Evolutionary conservation across 148 eudicot genomes (phyloP).

Genomic region (Vaccinium myrtillus): DNA sequence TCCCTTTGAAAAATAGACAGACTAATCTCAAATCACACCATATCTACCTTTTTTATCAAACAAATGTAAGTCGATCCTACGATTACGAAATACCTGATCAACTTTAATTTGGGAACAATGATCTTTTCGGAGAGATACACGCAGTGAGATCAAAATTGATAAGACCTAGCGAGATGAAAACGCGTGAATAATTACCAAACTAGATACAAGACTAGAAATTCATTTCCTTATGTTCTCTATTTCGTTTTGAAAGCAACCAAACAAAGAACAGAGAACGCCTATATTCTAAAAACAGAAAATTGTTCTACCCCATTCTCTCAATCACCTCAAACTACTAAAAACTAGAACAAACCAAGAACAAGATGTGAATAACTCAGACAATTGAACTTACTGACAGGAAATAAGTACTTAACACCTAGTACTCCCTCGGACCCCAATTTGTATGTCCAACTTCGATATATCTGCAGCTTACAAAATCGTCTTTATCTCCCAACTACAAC

Average conservation of each 20-base stretch:
- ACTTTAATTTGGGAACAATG: neutral
- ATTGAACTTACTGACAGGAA: neutral
- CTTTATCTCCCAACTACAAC: no score
- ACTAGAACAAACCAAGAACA: no score
- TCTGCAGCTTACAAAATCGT: no score
- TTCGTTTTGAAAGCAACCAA: neutral
- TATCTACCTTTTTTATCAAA: neutral
- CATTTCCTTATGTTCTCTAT: neutral
- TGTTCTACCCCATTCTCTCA: neutral
- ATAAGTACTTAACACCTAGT: neutral
- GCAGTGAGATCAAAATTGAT: neutral
- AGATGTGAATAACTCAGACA: neutral
- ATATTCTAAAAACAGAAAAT: neutral
- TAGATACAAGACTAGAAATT: neutral
- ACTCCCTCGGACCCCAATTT: no score
- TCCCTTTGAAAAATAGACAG: neutral
- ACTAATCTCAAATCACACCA: neutral
- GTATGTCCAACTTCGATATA: no score
- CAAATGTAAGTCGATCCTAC: neutral
- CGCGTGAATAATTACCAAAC: neutral
- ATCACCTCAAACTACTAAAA: neutral
- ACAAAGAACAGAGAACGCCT: neutral
- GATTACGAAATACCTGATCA: neutral
- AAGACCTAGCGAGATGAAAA: neutral
- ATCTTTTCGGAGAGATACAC: neutral